Evolutionary conservation across 139 green algal species (phyloP).

Genomic region (Chlamydomonas sp.): DNA sequence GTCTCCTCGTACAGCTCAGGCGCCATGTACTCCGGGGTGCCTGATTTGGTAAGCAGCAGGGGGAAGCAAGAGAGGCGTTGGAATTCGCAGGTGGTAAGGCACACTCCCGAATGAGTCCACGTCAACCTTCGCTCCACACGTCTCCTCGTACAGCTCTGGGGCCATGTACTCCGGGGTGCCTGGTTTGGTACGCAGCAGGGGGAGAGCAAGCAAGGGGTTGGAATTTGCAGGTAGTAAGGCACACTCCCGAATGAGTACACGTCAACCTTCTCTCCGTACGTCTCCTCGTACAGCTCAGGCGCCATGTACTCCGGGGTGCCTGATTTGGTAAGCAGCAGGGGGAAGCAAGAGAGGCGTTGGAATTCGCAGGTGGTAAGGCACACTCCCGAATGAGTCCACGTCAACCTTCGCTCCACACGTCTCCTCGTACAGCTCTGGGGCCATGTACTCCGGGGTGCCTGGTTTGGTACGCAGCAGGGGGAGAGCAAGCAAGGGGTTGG

Average conservation of each 20-base stretch:
- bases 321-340: not conserved
- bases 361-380: not conserved
- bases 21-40: conserved; percentile 96
- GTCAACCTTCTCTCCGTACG: conserved; percentile 92
- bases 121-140: not conserved
- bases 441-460: not conserved
- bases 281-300: conserved; percentile 92
- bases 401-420: not conserved
- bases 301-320: conserved; percentile 96
- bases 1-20: conserved; percentile 94
- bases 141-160: not conserved
- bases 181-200: not conserved
- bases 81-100: not conserved
- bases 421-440: not conserved
- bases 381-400: not conserved
- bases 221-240: not conserved
- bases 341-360: not conserved
- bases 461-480: not conserved
- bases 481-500: not conserved
- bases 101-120: not conserved
- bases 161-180: not conserved
- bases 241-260: too few species aligned
- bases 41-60: not conserved
- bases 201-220: not conserved
- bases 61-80: not conserved